Evolutionary conservation across 1,284 basidiomycete species (phyloP).

Genomic region (Moesziomyces sp.): DNA sequence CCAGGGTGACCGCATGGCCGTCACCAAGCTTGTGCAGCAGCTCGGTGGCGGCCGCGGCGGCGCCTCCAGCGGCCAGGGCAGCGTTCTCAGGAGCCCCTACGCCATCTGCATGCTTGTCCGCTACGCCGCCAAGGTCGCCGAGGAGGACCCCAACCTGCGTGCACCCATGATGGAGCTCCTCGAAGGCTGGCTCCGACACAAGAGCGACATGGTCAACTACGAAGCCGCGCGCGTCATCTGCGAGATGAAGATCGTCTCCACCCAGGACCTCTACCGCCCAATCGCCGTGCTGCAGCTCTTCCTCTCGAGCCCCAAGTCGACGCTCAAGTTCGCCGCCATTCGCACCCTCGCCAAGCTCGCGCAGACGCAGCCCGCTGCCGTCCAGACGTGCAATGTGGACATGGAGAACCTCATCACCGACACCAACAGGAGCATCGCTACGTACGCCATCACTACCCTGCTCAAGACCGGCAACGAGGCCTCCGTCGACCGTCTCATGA

Average conservation of each 20-base stretch:
- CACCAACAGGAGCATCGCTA: constrained; percentile 93
- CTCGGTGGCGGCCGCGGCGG: constrained; percentile 69
- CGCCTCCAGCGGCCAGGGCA: constrained; percentile 78
- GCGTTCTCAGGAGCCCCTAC: constrained; percentile 90
- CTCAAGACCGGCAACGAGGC: constrained; percentile 99
- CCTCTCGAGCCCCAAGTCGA: constrained; percentile 68
- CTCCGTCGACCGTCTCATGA: constrained; percentile 98
- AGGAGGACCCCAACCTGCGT: constrained; percentile 80
- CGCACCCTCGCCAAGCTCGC: constrained; percentile 84
- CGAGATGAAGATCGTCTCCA: constrained; percentile 86
- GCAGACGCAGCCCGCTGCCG: constrained; percentile 84
- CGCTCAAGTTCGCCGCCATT: constrained; percentile 96
- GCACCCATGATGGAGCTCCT: constrained; percentile 84
- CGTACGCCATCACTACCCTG: constrained; percentile 97
- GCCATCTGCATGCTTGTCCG: constrained; percentile 99
- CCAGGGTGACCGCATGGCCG: constrained; percentile 97
- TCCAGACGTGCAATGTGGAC: constrained; percentile 94
- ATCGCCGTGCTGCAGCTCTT: constrained; percentile 72
- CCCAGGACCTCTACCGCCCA: constrained; percentile 83
- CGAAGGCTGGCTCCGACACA: constrained; percentile 95
- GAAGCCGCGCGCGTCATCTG: constrained; percentile 97
- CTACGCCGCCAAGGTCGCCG: constrained; percentile 96
- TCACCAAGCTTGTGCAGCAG: constrained; percentile 99
- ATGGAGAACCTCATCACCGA: constrained; percentile 98
- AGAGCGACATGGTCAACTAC: constrained; percentile 99